Evolutionary conservation across 805 yeast genomes (phyloP).

Genomic region (Phaffomyces opuntiae): DNA sequence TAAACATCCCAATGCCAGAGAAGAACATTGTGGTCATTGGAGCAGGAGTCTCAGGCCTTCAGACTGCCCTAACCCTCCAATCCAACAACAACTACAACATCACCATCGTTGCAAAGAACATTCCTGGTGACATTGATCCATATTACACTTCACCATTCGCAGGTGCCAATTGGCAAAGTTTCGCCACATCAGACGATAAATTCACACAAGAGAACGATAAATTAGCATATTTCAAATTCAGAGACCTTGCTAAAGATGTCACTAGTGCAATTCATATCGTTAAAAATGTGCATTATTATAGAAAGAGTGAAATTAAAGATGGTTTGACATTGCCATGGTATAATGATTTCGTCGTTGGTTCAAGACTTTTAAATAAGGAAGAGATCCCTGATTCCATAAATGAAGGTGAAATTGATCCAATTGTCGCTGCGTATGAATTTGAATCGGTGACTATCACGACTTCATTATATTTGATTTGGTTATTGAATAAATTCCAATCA

Average conservation of each 20-base stretch:
- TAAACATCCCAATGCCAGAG: background rate
- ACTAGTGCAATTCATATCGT: slow-evolving; percentile 38
- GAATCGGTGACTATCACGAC: slow-evolving; percentile 55
- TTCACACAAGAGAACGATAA: slow-evolving; percentile 37
- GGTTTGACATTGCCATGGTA: slow-evolving; percentile 41
- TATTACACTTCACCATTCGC: slow-evolving; percentile 62
- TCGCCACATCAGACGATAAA: slow-evolving; percentile 37
- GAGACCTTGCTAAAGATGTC: slow-evolving; percentile 42
- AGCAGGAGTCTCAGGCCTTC: slow-evolving; percentile 53
- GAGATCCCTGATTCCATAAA: slow-evolving; percentile 22
- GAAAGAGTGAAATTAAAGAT: slow-evolving; percentile 8
- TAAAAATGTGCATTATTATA: slow-evolving; percentile 13
- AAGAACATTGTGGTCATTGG: slow-evolving; percentile 4
- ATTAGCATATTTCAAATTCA: slow-evolving; percentile 40
- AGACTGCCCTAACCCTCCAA: slow-evolving; percentile 39
- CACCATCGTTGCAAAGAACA: slow-evolving; percentile 34
- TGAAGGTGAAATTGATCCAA: slow-evolving; percentile 9
- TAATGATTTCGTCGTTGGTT: slow-evolving; percentile 33
- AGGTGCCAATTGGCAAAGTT: slow-evolving; percentile 67
- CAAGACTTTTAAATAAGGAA: slow-evolving; percentile 24
- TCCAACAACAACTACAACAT: slow-evolving; percentile 32
- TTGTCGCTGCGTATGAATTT: slow-evolving; percentile 40
- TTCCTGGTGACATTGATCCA: slow-evolving; percentile 51
- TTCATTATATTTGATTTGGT: slow-evolving; percentile 46
- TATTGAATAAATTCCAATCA: slow-evolving; percentile 37